phyloP scores from a whole-genome alignment of 345 rosid species.

The Citrus unshiu region DNA sequence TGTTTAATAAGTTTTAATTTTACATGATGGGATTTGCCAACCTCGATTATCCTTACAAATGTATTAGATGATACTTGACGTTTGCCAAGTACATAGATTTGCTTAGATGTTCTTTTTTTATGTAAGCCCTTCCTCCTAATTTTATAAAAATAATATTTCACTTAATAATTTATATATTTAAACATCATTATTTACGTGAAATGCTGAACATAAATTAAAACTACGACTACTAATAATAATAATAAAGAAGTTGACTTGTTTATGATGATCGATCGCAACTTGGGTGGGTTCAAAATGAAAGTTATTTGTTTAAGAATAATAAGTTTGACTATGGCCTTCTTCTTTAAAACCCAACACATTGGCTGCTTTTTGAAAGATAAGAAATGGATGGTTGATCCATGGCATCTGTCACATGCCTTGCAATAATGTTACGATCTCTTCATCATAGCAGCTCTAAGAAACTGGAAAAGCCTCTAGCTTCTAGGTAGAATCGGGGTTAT shows the following conservation, averaged over 20 bases:
- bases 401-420: background rate
- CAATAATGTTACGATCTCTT: background rate
- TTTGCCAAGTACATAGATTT: too few relatives aligned
- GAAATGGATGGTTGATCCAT: background rate
- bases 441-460: background rate
- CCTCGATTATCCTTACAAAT: too few relatives aligned
- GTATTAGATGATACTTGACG: too few relatives aligned
- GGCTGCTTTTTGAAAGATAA: background rate
- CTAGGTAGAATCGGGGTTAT: background rate
- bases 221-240: background rate
- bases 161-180: background rate
- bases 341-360: background rate
- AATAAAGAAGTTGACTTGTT: background rate
- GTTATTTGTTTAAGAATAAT: background rate
- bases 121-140: too few relatives aligned
- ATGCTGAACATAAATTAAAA: background rate
- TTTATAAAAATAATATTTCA: background rate
- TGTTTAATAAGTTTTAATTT: background rate
- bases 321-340: background rate
- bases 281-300: background rate
- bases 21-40: too few relatives aligned
- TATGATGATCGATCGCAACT: background rate
- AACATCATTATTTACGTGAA: background rate
- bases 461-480: background rate
- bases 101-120: too few relatives aligned